Evolutionary conservation across 768 basidiomycete genomes (phyloP), one percentile per base, ranked within the genome.

Genomic region (Exsudoporus frostii): DNA sequence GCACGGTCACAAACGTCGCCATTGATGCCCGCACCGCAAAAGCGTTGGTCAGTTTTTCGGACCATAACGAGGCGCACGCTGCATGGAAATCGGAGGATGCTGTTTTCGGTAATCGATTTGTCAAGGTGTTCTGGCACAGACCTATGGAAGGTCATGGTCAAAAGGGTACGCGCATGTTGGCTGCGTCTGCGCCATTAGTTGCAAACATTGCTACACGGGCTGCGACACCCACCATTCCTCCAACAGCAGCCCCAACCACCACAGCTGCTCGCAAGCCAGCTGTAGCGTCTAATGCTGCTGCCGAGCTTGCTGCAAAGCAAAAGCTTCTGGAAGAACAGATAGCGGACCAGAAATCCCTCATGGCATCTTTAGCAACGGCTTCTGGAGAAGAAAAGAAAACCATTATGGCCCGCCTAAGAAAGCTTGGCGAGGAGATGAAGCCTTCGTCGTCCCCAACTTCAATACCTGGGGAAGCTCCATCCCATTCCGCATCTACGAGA

Each of bases 81-180:
- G 95, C 95, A 1, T 93, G 94, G 90, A 91, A 90, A 68, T 84
- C 85, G 24, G 90, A 95, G 69, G 92, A 96, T 57, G 92, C 94
- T n/a, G 88, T 97, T 14, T 97, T 97, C 64, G 84, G 84, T 11
- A 95, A 94, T 61, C 83, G 95, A 45, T 97, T 97, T 68, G 94
- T 97, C 59, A 96, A 95, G 71, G 79, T 97, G 32, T 92, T 96
- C 63, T 97, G 95, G 93, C 92, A 96, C 71, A 79, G 89, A 53
- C 93, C 92, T 7, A 82, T 94, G 84, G 90, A 90, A 49, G 94
- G 95, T 0, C 90, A 94, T 62, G 94, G 94, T 8, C 84, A 83
- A 56, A 77, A 75, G 17, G 94, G 94, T 2, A 74, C 83, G 44
- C 80, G 87, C 57, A 82, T 86, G 75, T 72, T 98, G 53, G 92